Evolutionary conservation across 805 yeast genomes (phyloP), one percentile per base, ranked within the genome.

Genomic region (Teunomyces tritomae): DNA sequence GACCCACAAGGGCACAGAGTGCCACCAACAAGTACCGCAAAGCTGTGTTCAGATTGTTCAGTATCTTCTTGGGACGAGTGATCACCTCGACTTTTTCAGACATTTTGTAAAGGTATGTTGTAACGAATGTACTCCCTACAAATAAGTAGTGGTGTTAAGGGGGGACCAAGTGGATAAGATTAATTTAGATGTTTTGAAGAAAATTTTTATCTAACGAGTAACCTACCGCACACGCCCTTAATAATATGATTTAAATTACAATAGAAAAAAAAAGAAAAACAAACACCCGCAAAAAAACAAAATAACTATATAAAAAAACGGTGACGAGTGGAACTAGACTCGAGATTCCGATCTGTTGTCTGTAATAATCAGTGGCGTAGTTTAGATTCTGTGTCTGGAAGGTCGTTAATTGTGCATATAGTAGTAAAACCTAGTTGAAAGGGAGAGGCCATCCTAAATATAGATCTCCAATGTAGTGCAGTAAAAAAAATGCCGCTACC

Each of bases 111-210:
- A 13, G 34, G 13, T 14, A 13, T 32, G 16, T 32, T 13, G 34
- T 32, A 13, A 35, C 39, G 39, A 35, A 35, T 35, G 39, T 35
- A 35, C 39, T 35, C 39, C 39, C 13, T 35, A 32, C 34, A 5
- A 32, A 16, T 14, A 32, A 13, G 16, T 32, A 32, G 34, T 32
- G 17, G 13, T 32, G n/a, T 28, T 28, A 20, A 9, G 26, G 26
- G 39, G 28, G 7, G 20, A 16, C 26, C 33, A 30, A 35, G 20
- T 20, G 26, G 34, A 32, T 32, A 13, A 32, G 34, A 32, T n/a
- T 20, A 20, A 20, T 20, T 32, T 32, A 32, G 16, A 32, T 32
- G 34, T 32, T 35, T 10, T 20, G 4, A 35, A 13, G 39, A 35
- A 35, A 35, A 35, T 20, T 35, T 35, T 35, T 35, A 20, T 35